phyloP scores from a whole-genome alignment of 2,329 filamentous ascomycete genomes.

The Trichoderma sp. region DNA sequence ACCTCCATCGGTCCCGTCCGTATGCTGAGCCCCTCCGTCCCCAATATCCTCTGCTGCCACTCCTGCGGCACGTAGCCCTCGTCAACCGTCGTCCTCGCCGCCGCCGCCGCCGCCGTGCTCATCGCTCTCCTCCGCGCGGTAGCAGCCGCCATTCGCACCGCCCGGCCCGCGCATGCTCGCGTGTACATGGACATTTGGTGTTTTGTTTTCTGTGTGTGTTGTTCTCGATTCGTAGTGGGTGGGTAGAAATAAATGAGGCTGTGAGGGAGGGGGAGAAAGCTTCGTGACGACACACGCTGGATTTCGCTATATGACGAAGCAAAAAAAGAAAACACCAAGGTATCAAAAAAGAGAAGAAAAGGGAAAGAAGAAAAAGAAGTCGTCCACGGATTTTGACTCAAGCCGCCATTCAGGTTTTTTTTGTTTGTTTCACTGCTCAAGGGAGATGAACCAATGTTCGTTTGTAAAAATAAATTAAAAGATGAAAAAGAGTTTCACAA shows the following conservation, averaged over 20 bases:
- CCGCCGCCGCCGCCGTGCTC: neutral
- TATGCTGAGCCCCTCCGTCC: slow-evolving; percentile 28
- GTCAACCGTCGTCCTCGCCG: neutral
- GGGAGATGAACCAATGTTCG: neutral
- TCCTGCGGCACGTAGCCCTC: neutral
- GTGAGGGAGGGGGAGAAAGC: neutral
- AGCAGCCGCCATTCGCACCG: neutral
- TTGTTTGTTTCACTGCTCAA: neutral
- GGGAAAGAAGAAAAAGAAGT: neutral
- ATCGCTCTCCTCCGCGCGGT: neutral
- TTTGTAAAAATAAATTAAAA: neutral
- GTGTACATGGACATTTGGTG: neutral
- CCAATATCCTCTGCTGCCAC: slow-evolving; percentile 9
- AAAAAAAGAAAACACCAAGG: neutral
- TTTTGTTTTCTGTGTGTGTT: neutral
- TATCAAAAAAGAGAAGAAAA: neutral
- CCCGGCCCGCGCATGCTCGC: neutral
- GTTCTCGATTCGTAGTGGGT: neutral
- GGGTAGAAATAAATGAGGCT: neutral
- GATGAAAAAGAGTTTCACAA: neutral
- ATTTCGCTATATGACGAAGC: neutral
- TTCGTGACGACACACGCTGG: neutral
- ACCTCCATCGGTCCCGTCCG: slow-evolving; percentile 33
- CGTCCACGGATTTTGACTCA: neutral
- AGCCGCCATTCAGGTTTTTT: neutral